phyloP scores from a whole-genome alignment of 1,139 yeast species.

The Geotrichum reessii region DNA sequence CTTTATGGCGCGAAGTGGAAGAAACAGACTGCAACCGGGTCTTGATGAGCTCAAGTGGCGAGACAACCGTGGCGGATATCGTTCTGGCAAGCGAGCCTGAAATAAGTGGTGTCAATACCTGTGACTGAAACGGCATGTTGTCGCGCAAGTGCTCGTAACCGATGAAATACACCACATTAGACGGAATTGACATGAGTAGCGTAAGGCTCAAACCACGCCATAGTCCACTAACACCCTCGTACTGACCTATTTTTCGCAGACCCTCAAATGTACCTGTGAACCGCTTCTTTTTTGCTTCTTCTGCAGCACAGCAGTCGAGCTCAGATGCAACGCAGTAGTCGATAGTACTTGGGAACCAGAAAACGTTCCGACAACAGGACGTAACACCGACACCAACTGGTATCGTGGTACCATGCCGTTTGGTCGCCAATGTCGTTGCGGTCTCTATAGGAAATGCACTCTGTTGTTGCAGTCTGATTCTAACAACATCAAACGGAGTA shows the following conservation, averaged over 20 bases:
- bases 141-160: slow-evolving; percentile 87
- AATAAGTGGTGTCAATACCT: slow-evolving; percentile 61
- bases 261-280: slow-evolving; percentile 67
- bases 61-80: slow-evolving; percentile 74
- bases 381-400: slow-evolving; percentile 33
- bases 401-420: slow-evolving; percentile 24
- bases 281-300: slow-evolving; percentile 33
- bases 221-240: slow-evolving; percentile 71
- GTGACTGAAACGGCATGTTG: slow-evolving; percentile 52
- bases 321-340: slow-evolving; percentile 40
- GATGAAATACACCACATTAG: slow-evolving; percentile 88
- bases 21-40: slow-evolving; percentile 81
- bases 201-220: slow-evolving; percentile 90
- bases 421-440: slow-evolving; percentile 21
- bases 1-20: slow-evolving; percentile 24
- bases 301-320: slow-evolving; percentile 35
- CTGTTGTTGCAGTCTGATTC: slow-evolving; percentile 89
- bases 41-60: slow-evolving; percentile 83
- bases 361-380: slow-evolving; percentile 40
- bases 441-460: slow-evolving; percentile 37
- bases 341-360: slow-evolving; percentile 38
- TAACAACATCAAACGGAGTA: slow-evolving; percentile 90
- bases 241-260: slow-evolving; percentile 52
- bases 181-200: slow-evolving; percentile 82
- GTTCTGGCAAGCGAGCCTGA: slow-evolving; percentile 86